Conservation (phyloP, 139 green algal genomes). For the Chlorella sorokiniana region DNA sequence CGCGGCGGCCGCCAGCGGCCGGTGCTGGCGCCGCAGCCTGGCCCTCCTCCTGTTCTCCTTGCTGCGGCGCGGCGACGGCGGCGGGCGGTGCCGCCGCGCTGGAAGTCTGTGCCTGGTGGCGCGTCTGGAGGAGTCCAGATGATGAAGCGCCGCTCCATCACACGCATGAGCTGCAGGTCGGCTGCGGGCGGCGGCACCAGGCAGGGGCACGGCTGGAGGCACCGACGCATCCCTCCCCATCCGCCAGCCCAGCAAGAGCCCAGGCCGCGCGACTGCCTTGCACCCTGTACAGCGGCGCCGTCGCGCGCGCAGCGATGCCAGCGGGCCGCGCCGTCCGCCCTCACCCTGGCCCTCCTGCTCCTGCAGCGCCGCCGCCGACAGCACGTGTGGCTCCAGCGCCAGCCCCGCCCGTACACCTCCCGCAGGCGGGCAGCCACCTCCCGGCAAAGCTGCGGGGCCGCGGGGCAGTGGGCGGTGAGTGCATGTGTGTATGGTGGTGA, state of each 20-base stretch:
- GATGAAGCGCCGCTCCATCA: constrained; percentile 40
- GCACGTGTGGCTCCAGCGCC: constrained; percentile 26
- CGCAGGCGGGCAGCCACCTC: constrained; percentile 14
- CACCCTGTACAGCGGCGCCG: not conserved
- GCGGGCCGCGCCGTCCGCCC: not conserved
- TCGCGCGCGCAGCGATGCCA: not conserved
- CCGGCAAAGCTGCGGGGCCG: not conserved
- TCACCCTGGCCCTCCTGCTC: constrained; percentile 18
- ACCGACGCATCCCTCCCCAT: too few relatives aligned
- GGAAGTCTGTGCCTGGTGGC: not conserved
- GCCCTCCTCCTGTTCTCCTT: not conserved
- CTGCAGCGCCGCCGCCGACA: constrained; percentile 5
- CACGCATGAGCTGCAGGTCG: constrained; percentile 29
- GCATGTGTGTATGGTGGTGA: not conserved
- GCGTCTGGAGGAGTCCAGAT: constrained; percentile 17
- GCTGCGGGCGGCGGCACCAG: constrained; percentile 5
- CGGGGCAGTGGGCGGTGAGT: not conserved
- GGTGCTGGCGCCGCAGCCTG: not conserved
- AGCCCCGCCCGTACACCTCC: constrained; percentile 14
- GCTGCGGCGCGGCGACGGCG: not conserved
- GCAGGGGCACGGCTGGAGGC: too few relatives aligned
- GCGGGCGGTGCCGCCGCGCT: not conserved
- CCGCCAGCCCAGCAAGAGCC: too few relatives aligned
- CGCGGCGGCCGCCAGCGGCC: not conserved
- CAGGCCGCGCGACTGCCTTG: too few relatives aligned